Evolutionary conservation across 257 asterid genomes (phyloP).

Genomic region (Nicotiana otophora): DNA sequence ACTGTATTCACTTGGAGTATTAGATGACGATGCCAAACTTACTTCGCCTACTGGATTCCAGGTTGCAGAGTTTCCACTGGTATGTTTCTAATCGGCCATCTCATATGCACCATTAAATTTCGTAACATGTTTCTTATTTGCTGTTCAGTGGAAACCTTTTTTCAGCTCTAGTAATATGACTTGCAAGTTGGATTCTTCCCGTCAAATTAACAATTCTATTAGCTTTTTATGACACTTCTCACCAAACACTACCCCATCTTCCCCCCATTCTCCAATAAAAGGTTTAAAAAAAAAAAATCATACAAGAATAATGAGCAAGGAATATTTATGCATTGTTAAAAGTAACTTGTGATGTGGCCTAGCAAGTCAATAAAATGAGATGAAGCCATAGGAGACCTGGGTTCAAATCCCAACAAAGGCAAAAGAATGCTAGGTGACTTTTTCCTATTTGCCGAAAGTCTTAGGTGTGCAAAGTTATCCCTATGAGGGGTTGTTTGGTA

Average conservation of each 20-base stretch:
- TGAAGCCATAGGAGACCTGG: not conserved
- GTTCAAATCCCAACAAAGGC: not conserved
- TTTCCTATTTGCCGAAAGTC: not conserved
- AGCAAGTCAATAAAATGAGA: not conserved
- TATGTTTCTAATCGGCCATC: slow-evolving; percentile 20
- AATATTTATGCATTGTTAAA: not conserved
- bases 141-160: not conserved
- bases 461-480: not conserved
- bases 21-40: slow-evolving; percentile 88
- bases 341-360: not conserved
- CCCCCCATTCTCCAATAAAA: not conserved
- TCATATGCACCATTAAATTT: not conserved
- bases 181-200: not conserved
- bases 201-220: not conserved
- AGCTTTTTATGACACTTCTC: not conserved
- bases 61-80: slow-evolving; percentile 93
- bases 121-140: not conserved
- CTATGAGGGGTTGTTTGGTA: no score
- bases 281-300: not conserved
- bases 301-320: not conserved
- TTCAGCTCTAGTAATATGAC: not conserved
- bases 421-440: not conserved
- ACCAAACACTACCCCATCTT: not conserved
- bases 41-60: slow-evolving; percentile 93
- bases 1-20: slow-evolving; percentile 81